These are phyloP conservation scores for Chrysopogon serrulatus DNA, from an alignment of 176 grass and related monocot genomes.

Conservation along the genomic window DNA sequence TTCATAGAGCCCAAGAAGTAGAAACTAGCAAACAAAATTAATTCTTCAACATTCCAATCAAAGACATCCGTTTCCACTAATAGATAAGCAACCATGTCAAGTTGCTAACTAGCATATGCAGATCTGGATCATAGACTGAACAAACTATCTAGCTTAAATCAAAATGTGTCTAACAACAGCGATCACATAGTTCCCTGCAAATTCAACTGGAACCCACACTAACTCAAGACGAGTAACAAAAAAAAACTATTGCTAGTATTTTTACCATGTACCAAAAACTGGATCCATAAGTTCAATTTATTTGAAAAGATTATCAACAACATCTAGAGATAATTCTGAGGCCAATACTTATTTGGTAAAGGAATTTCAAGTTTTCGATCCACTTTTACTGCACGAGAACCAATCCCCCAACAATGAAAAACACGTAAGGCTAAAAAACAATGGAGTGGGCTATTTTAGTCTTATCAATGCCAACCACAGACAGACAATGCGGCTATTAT, in stretches of 20 bases:
- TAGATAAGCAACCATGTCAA: background rate
- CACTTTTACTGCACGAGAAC: background rate
- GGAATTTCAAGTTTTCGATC: background rate
- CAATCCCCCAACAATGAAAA: background rate
- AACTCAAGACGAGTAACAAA: background rate
- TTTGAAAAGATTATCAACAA: background rate
- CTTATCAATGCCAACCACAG: background rate
- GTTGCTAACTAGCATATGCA: background rate
- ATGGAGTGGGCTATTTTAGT: background rate
- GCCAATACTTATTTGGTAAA: background rate
- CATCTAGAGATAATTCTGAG: background rate
- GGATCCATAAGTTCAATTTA: background rate
- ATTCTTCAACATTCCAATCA: background rate
- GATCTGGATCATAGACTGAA: background rate
- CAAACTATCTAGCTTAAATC: background rate
- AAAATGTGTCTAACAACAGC: too few relatives aligned
- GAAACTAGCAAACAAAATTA: background rate
- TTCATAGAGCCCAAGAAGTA: background rate
- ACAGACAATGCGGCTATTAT: conserved; percentile 21
- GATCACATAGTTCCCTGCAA: background rate
- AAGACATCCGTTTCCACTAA: background rate
- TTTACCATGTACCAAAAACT: background rate
- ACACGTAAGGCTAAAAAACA: background rate
- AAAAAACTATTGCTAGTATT: background rate
- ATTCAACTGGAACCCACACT: background rate